Base-by-base conservation (phyloP, 2,329 filamentous ascomycete genomes). In the Penicillium psychrosexuale region DNA sequence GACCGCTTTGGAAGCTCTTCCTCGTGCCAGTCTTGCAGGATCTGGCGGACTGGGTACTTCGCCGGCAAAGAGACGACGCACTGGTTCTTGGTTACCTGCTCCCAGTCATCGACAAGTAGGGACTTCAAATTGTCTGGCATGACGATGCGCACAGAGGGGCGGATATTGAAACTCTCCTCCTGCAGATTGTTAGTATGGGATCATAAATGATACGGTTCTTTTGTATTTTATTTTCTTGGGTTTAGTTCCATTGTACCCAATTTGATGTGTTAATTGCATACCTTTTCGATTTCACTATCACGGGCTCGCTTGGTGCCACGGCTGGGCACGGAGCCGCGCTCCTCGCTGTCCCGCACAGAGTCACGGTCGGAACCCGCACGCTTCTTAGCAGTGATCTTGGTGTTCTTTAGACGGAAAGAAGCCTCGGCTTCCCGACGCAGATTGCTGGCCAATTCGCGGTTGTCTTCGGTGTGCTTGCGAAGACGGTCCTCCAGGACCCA, bases 21-120 rank as follows among this genome's bases (percentile, higher is more conserved):
- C 1, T 81, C 81, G 53, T 87, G 79, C 72, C 97, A 99, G 61
- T 93, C 88, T 46, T 91, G 82, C 15, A 99, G 78, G 58, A 99
- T 90, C 61, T 84, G 78, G 60, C 83, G 84, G 56, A 94, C 90
- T 1, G 93, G 85, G 48, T 87, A 84, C 28, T 82, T 79, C 44
- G 91, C 87, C 0, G 94, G 94, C 15, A 99, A 80, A 1, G 90
- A 87, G 31, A 97, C 90, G 4, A 97, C 85, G 69, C 93, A 90
- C 64, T 91, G 85, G 70, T 95, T 94, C 77, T 97, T 97, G 53
- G 94, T 99, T 58, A 99, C 86, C 66, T 97, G 96, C 74, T 99
- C 94, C 94, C 94, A 99, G 72, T 99, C 94, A 70, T 99, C 94
- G 22, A 99, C 94, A 3, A 99, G 84, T 59, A 96, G 82, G 15